These are phyloP conservation scores for Elsinoe ampelina DNA, from an alignment of 2,329 filamentous ascomycete species.

Conservation along the genomic window DNA sequence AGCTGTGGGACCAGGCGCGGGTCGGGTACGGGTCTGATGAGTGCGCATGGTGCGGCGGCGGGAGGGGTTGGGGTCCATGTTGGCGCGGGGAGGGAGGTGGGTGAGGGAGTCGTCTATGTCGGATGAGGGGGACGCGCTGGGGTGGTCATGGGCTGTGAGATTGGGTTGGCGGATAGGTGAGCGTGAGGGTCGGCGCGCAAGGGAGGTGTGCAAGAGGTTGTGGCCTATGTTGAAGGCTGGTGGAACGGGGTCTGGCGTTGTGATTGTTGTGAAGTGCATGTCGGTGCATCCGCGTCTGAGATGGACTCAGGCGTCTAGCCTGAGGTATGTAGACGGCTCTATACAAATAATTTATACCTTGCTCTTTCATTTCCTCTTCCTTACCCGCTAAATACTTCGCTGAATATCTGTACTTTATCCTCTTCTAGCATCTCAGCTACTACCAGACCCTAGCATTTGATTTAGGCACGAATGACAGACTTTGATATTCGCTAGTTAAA, in stretches of 20 bases:
- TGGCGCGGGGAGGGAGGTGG: background rate
- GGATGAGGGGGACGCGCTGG: background rate
- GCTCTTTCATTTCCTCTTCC: no score
- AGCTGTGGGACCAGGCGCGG: background rate
- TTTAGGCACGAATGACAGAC: no score
- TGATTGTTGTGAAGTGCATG: background rate
- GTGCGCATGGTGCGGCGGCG: background rate
- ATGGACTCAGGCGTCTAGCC: no score
- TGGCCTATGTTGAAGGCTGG: background rate
- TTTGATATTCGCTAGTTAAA: no score
- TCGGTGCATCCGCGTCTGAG: no score
- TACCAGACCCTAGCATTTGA: no score
- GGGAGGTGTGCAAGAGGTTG: background rate
- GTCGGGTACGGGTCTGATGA: background rate
- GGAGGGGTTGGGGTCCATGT: background rate
- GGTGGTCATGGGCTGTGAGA: background rate
- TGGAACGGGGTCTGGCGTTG: background rate
- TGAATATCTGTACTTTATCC: no score
- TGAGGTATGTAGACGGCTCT: no score
- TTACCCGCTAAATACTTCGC: no score
- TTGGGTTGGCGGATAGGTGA: background rate
- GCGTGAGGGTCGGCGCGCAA: conserved; percentile 7
- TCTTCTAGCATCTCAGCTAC: no score
- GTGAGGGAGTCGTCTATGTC: conserved; percentile 6
- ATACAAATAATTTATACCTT: no score